Base-by-base conservation (phyloP, 2,329 filamentous ascomycete species). In the Colletotrichum orchidophilum region DNA sequence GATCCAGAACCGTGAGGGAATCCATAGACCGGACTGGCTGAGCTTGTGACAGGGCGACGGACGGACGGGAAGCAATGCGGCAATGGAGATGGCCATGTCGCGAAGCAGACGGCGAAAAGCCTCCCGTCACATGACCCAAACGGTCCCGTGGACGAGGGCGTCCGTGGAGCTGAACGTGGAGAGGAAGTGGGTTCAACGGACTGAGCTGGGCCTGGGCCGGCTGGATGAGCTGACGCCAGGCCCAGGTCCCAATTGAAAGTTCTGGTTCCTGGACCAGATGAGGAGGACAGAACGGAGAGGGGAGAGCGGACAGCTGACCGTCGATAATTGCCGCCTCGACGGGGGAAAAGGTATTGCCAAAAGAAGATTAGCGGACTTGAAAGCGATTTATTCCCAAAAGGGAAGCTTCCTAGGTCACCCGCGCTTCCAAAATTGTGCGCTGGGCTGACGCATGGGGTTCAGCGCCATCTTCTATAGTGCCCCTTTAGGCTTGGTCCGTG, bases 301-400 rank as follows among this genome's bases (percentile, higher is more conserved):
- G 42, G 39, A 26, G 58, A 60, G 35, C 27, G 54, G 46, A 50
- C 67, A 66, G 62, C 35, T 70, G 67, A 70, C 67, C 39, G 63
- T 66, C 55, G 21, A 66, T 6, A 24, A 42, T 70, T 15, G 42
- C 18, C 27, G 53, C 27, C 62, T 60, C 27, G 21, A 33, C 15
- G 18, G 29, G 49, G 3, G 29, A 3, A 15, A 3, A 1, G 29
- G 5, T 46, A 35, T 21, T 71, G 13, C 69, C 46, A 9, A 12
- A 63, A 39, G 0, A 1, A 15, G 69, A 0, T 21, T 31, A 63
- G 42, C 4, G 0, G 5, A 2, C 0, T 0, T 0, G 0, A 0
- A 0, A 0, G 0, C 0, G 1, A 6, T 8, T 42, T 68, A 68
- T 3, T 0, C 64, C 8, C 0, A 3, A 18, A 57, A 3, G 2